A percentile compares a stretch with the other conserved stretches of the same genome.
Evolutionary conservation across 805 yeast genomes (phyloP).

Genomic region (Phaffomyces thermotolerans): DNA sequence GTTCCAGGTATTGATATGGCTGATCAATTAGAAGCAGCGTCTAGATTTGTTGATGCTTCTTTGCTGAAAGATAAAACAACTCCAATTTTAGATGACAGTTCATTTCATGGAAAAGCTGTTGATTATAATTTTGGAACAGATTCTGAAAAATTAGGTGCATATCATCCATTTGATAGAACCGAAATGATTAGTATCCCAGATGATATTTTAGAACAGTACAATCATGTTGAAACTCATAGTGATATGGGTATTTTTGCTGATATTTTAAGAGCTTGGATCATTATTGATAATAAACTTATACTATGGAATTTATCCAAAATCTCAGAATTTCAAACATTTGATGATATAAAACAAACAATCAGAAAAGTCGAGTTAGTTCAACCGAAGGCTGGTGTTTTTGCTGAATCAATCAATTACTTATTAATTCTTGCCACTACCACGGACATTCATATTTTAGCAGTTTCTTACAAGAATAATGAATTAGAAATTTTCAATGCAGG

Average conservation of each 20-base stretch:
- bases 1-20: conserved; percentile 26
- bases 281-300: conserved; percentile 70
- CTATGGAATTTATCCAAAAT: conserved; percentile 73
- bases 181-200: conserved; percentile 72
- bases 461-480: conserved; percentile 47
- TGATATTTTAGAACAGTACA: conserved; percentile 64
- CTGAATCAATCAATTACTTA: conserved; percentile 65
- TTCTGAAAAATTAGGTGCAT: conserved; percentile 37
- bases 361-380: conserved; percentile 67
- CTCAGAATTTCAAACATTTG: conserved; percentile 70
- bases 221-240: conserved; percentile 55
- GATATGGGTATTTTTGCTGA: conserved; percentile 82
- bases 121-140: conserved; percentile 60
- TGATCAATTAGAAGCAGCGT: conserved; percentile 46
- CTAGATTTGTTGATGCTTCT: conserved; percentile 54
- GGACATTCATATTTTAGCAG: conserved; percentile 70
- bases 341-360: conserved; percentile 73
- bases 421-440: conserved; percentile 74
- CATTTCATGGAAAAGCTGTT: conserved; percentile 47
- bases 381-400: conserved; percentile 77
- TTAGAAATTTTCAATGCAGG: conserved; percentile 77
- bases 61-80: conserved; percentile 52
- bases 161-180: conserved; percentile 72
- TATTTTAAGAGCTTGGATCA: conserved; percentile 78
- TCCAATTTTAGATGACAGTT: conserved; percentile 43